Evolutionary conservation across 352 stramenopile genomes (phyloP).

Genomic region (Pythium biforme): DNA sequence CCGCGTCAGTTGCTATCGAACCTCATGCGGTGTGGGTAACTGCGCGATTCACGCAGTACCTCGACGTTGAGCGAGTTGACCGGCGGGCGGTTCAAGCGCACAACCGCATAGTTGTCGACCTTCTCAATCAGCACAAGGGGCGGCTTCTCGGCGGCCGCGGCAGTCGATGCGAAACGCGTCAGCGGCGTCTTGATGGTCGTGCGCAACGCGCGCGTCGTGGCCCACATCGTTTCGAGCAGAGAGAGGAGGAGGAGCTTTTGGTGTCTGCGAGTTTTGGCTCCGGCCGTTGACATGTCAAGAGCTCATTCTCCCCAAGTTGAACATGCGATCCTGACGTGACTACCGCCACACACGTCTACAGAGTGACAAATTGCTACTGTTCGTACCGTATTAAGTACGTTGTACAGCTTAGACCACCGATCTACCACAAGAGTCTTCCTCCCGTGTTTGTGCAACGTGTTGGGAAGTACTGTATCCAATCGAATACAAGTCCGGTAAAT

Average conservation of each 20-base stretch:
- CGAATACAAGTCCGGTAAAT: constrained; percentile 3
- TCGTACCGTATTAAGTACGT: constrained; percentile 5
- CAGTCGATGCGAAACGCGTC: constrained; percentile 15
- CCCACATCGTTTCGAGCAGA: constrained; percentile 13
- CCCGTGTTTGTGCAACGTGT: constrained; percentile 25
- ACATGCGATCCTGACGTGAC: constrained; percentile 45
- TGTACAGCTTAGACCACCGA: constrained; percentile 1
- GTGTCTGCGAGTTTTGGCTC: background rate
- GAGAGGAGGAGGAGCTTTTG: background rate
- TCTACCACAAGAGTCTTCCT: constrained; percentile 23
- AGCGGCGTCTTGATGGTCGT: constrained; percentile 7
- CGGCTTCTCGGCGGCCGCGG: constrained; percentile 23
- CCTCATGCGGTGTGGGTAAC: too few relatives aligned
- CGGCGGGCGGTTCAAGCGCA: constrained; percentile 75
- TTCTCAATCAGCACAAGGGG: constrained; percentile 75
- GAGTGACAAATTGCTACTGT: constrained; percentile 10
- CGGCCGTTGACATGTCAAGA: background rate
- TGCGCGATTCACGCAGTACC: constrained; percentile 29
- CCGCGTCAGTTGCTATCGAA: too few relatives aligned
- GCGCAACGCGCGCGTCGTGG: constrained; percentile 16
- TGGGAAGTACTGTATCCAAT: background rate
- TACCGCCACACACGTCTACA: constrained; percentile 15
- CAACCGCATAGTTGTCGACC: constrained; percentile 67
- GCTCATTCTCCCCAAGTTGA: constrained; percentile 12
- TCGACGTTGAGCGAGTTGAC: constrained; percentile 82